Base-by-base conservation (phyloP, 2,329 filamentous ascomycete species). In the Trichoderma afroharzianum region DNA sequence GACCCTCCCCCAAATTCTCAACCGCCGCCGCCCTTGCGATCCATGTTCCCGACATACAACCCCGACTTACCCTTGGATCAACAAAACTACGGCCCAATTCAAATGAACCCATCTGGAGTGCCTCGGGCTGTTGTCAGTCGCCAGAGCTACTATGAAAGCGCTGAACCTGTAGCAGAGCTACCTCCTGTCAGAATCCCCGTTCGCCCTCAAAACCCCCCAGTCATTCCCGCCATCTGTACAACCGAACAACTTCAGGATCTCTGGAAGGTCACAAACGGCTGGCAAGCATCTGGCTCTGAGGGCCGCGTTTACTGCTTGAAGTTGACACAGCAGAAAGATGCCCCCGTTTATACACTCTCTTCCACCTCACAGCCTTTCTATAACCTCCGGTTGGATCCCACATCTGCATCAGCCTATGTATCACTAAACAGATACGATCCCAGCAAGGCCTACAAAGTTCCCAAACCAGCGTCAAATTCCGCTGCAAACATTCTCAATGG, bases 11-110 rank as follows among this genome's bases (percentile, higher is more conserved):
- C 77, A 5, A 74, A 77, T 26, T 73, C 78, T 58, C 78, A 78
- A 72, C 77, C 78, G 1, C 86, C 74, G 72, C 75, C 74, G 72
- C 75, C 79, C 0, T 85, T 92, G 76, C 87, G 88, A 36, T 94
- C 92, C 28, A 94, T 95, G 76, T 95, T 95, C 76, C 92, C 92
- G 8, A 86, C 87, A 33, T 94, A 94, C 78, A 90, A 95, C 76
- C 90, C 89, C 3, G 86, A 86, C 1, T 78, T 93, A 28, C 85
- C 91, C 6, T 85, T 93, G 3, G 85, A 89, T 70, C 88, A 89
- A 71, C 92, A 95, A 77, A 81, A 88, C 61, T 94, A 95, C 81
- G 91, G 87, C 63, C 91, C 92, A 3, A 90, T 88, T 0, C 88
- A 91, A 77, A 82, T 86, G 69, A 89, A 87, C 72, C 90, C 91